Percentiles rank a stretch among this genome's conserved stretches.
Conservation (phyloP, 176 grass and related monocot species). For the Zoysia pacifica region DNA sequence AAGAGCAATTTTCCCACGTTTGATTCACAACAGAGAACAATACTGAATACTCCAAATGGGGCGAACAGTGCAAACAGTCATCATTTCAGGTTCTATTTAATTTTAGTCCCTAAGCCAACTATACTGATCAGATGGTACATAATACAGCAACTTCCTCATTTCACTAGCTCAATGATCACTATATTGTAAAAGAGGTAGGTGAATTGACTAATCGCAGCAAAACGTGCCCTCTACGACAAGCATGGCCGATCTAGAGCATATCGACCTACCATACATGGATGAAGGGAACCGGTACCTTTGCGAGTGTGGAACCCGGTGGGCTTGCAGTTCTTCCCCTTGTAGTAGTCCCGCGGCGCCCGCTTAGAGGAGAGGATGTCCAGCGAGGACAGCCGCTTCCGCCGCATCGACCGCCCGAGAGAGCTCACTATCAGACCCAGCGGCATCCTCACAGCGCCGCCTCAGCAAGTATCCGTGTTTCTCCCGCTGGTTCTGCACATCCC, state of each 20-base stretch:
- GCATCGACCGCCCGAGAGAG: slow-evolving; percentile 73
- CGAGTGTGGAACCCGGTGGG: slow-evolving; percentile 94
- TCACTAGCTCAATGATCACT: background rate
- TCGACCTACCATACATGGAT: background rate
- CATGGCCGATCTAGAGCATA: background rate
- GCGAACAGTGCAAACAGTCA: background rate
- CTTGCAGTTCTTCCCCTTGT: slow-evolving; percentile 99
- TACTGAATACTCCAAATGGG: background rate
- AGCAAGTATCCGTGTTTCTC: background rate
- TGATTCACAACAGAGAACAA: background rate
- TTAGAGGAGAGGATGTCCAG: slow-evolving; percentile 90
- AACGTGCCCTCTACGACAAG: background rate
- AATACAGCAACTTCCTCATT: background rate
- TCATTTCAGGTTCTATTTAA: background rate
- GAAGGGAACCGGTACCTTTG: slow-evolving; percentile 59
- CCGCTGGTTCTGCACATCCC: background rate
- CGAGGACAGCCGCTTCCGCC: slow-evolving; percentile 76
- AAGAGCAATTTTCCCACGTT: background rate
- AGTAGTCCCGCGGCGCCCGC: slow-evolving; percentile 82
- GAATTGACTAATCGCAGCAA: background rate
- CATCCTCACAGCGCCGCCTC: slow-evolving; percentile 46
- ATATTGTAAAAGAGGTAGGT: background rate
- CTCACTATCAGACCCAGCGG: slow-evolving; percentile 78
- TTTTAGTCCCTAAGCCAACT: background rate
- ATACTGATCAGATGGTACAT: background rate